These are phyloP conservation scores for Ulota crispa DNA, from an alignment of 225 moss, liverwort and hornwort species.

Conservation along the genomic window DNA sequence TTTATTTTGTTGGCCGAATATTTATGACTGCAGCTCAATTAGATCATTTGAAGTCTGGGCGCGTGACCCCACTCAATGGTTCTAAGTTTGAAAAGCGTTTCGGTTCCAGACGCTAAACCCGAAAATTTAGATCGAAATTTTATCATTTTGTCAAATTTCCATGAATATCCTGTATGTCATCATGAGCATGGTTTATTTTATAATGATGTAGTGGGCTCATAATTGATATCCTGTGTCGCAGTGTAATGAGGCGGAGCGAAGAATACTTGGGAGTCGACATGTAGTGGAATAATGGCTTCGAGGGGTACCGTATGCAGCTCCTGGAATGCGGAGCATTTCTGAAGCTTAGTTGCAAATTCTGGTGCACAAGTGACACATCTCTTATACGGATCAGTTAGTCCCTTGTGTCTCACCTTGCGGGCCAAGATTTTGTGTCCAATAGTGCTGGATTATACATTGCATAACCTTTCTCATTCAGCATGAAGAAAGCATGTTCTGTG, in stretches of 20 bases:
- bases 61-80: not conserved
- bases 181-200: not conserved
- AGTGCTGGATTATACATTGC: not conserved
- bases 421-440: not conserved
- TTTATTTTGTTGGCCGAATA: not conserved
- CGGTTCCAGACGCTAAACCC: not conserved
- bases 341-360: constrained; percentile 7
- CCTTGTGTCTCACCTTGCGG: constrained; percentile 5
- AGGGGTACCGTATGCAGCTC: not conserved
- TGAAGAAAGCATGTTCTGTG: constrained; percentile 23
- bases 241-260: not conserved
- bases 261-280: not conserved
- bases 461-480: not conserved
- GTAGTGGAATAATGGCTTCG: constrained; percentile 8
- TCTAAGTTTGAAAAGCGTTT: not conserved
- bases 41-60: not conserved
- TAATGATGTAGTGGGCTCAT: not conserved
- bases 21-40: not conserved
- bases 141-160: not conserved
- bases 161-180: not conserved
- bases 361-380: not conserved
- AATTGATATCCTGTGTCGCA: not conserved
- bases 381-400: constrained; percentile 3
- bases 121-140: not conserved
- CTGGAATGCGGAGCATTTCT: constrained; percentile 11